phyloP scores from a whole-genome alignment of 371 early-diverging fungal species.

The Aphelidium insulamus region DNA sequence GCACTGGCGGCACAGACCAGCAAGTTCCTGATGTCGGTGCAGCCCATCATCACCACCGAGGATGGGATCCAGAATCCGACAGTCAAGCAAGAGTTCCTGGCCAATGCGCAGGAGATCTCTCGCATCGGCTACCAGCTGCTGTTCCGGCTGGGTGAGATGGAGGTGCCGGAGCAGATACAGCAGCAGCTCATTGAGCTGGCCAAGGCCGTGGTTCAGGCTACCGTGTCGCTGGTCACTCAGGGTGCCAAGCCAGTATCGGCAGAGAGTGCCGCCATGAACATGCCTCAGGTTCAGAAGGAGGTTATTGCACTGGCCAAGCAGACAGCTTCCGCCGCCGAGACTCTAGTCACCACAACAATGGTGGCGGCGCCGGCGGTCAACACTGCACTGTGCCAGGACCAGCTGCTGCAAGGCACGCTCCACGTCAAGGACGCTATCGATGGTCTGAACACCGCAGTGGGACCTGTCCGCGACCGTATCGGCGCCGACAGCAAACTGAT shows the following conservation, averaged over 20 bases:
- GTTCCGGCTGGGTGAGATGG: conserved; percentile 10
- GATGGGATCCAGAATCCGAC: conserved; percentile 4
- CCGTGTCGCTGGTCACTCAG: conserved; percentile 9
- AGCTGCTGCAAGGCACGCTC: conserved; percentile 13
- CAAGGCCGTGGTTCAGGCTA: conserved; percentile 9
- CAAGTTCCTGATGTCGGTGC: conserved; percentile 9
- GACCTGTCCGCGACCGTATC: background rate
- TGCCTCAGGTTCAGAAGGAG: conserved; percentile 6
- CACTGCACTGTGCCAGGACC: conserved; percentile 14
- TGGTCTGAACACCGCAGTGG: background rate
- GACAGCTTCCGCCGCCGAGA: conserved; percentile 2
- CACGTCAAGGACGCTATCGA: conserved; percentile 11
- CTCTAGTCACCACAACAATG: conserved; percentile 2
- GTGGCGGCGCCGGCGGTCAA: conserved; percentile 5
- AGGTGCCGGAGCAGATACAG: conserved; percentile 13
- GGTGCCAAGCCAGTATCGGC: conserved; percentile 5
- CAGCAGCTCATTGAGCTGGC: conserved; percentile 13
- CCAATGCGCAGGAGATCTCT: conserved; percentile 8
- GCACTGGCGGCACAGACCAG: conserved; percentile 9
- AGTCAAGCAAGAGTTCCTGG: conserved; percentile 6
- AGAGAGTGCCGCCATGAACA: conserved; percentile 6
- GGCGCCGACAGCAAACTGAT: background rate
- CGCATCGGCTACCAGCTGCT: conserved; percentile 8
- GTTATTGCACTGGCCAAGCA: conserved; percentile 9
- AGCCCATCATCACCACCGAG: conserved; percentile 13